Evolutionary conservation across 345 rosid genomes (phyloP).

Genomic region (Eucalyptus paniculata): DNA sequence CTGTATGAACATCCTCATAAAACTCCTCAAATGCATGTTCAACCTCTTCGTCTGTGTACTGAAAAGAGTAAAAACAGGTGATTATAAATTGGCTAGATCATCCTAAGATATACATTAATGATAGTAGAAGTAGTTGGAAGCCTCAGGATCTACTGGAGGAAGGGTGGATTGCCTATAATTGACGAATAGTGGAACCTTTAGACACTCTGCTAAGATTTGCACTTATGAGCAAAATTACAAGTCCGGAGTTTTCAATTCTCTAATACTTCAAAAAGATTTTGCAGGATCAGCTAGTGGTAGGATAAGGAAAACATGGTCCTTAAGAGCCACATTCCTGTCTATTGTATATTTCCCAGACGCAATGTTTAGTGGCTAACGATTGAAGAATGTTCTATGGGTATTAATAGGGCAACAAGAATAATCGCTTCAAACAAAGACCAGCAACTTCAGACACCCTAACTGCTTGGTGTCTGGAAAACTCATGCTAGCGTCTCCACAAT

Average conservation of each 20-base stretch:
- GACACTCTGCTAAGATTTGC: not conserved
- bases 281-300: not conserved
- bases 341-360: not conserved
- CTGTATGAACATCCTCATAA: slow-evolving; percentile 97
- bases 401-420: not conserved
- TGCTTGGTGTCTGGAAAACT: not conserved
- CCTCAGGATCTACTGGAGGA: not conserved
- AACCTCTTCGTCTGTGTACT: slow-evolving; percentile 93
- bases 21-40: slow-evolving; percentile 76
- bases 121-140: not conserved
- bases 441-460: not conserved
- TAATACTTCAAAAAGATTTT: not conserved
- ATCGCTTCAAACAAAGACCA: not conserved
- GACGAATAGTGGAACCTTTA: not conserved
- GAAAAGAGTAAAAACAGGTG: slow-evolving; percentile 9
- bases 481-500: not conserved
- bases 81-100: not conserved
- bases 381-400: not conserved
- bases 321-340: not conserved
- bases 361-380: not conserved
- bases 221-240: not conserved
- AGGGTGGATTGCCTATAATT: not conserved
- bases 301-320: not conserved
- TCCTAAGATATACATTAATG: not conserved
- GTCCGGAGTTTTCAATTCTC: not conserved